Evolutionary conservation across 169 alveolate genomes (phyloP), one percentile per base, ranked within the genome.

Genomic region (Babesia caballi): DNA sequence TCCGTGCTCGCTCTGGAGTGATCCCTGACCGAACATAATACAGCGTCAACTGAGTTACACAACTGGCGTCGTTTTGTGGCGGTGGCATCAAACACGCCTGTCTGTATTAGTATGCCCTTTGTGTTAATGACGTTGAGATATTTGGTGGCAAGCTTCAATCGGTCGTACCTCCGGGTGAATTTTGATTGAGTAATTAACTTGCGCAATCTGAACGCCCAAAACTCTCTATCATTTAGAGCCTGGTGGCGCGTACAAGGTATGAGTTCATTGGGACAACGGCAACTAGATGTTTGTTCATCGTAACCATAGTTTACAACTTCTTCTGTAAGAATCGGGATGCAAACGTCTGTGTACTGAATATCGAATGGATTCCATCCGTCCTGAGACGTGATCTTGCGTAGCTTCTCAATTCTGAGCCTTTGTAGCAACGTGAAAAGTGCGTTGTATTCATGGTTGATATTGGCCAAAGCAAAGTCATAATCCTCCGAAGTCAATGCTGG

Each of bases 311-410:
- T 27, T 52, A 50, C 74, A 19, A 72, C 35, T 8, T 63, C 66
- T 11, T 49, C 66, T 4, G 50, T 30, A 11, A 50, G 65, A 21
- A 61, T 41, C 21, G 83, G 83, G 21, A 32, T 59, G 46, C 83
- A 72, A 30, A 46, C 47, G 35, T 72, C 49, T 7, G 44, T 51
- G 21, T 59, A n/a, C 40, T 72, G 69, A 5, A 72, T 19, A 40
- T 30, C 60, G 32, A 72, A 72, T 7, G 83, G 83, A 40, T 72
- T 72, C 83, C 83, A 72, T 33, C 44, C 57, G 47, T 53, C 75
- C 4, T 60, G 65, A 7, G 32, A 63, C n/a, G 53, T 33, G 7
- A 44, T 35, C 36, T 63, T 56, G 33, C 54, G 30, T 9, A 61
- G 35, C 38, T 60, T 72, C n/a, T 50, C 69, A n/a, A n/a, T 46